Percentiles rank a stretch among this genome's conserved stretches.
Evolutionary conservation across 2,329 filamentous ascomycete genomes (phyloP).

Genomic region (Colletotrichum sidae): DNA sequence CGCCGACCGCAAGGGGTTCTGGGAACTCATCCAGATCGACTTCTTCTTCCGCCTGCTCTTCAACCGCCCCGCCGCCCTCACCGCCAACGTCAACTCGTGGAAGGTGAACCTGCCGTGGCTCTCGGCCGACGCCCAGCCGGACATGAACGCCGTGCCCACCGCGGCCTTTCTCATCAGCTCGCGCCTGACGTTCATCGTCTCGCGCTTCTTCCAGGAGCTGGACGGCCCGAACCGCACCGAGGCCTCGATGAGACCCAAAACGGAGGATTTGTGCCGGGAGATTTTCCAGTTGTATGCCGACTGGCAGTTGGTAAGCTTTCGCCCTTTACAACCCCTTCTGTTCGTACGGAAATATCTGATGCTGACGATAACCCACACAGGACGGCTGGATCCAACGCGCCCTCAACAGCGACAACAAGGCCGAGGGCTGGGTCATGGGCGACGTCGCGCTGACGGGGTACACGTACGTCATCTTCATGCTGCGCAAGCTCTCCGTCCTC

Average conservation of each 20-base stretch:
- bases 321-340: neutral
- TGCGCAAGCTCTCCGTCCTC: slow-evolving; percentile 40
- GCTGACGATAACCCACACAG: slow-evolving; percentile 28
- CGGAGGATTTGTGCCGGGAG: slow-evolving; percentile 44
- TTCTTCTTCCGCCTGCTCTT: slow-evolving; percentile 46
- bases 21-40: slow-evolving; percentile 48
- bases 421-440: slow-evolving; percentile 41
- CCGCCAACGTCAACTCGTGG: slow-evolving; percentile 42
- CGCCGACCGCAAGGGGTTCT: slow-evolving; percentile 45
- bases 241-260: slow-evolving; percentile 41
- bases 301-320: slow-evolving; percentile 44
- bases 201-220: slow-evolving; percentile 43
- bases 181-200: slow-evolving; percentile 44
- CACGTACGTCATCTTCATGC: slow-evolving; percentile 49
- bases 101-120: slow-evolving; percentile 48
- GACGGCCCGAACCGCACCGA: slow-evolving; percentile 26
- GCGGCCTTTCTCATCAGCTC: slow-evolving; percentile 45
- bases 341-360: neutral
- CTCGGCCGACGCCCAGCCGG: slow-evolving; percentile 37
- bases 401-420: slow-evolving; percentile 39
- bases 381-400: slow-evolving; percentile 41
- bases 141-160: slow-evolving; percentile 40
- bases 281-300: slow-evolving; percentile 43
- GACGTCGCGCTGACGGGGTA: slow-evolving; percentile 46
- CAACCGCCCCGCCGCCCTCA: slow-evolving; percentile 45